Conservation (phyloP, 805 yeast genomes). For the Wickerhamiella siamensis region DNA sequence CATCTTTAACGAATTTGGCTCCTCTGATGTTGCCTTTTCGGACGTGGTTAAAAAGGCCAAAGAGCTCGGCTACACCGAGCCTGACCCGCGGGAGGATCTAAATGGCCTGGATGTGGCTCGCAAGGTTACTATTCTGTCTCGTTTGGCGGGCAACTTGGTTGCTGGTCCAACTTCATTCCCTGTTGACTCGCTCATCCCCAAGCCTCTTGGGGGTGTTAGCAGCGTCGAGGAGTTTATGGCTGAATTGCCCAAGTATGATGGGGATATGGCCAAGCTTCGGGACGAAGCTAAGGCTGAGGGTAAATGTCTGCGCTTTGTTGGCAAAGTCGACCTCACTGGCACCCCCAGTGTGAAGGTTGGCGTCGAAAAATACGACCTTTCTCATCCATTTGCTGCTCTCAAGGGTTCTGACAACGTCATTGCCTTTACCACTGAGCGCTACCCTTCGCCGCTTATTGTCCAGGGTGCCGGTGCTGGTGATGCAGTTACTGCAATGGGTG, state of each 20-base stretch:
- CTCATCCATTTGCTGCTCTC: conserved; percentile 91
- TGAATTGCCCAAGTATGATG: conserved; percentile 71
- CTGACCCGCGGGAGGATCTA: conserved; percentile 98
- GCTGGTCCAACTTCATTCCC: conserved; percentile 87
- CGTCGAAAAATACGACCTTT: conserved; percentile 67
- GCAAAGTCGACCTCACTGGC: conserved; percentile 61
- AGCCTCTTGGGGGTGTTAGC: conserved; percentile 45
- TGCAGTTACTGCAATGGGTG: conserved; percentile 73
- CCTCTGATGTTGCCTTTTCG: conserved; percentile 62
- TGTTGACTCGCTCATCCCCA: conserved; percentile 85
- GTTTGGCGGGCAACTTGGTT: conserved; percentile 76
- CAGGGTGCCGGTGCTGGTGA: conserved; percentile 96
- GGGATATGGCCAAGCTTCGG: conserved; percentile 61
- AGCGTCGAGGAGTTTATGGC: conserved; percentile 67
- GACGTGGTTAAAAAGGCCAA: conserved; percentile 84
- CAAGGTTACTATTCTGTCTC: conserved; percentile 89
- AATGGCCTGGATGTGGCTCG: conserved; percentile 98
- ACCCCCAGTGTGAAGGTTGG: conserved; percentile 61
- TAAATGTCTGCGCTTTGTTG: conserved; percentile 88
- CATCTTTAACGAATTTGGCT: conserved; percentile 85
- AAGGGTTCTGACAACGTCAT: conserved; percentile 95
- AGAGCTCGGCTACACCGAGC: conserved; percentile 89
- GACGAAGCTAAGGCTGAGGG: conserved; percentile 66
- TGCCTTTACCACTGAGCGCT: conserved; percentile 81
- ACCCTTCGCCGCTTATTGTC: conserved; percentile 79